Base-by-base conservation (phyloP, 1,284 basidiomycete species). In the Microbotryomycetes sp. region DNA sequence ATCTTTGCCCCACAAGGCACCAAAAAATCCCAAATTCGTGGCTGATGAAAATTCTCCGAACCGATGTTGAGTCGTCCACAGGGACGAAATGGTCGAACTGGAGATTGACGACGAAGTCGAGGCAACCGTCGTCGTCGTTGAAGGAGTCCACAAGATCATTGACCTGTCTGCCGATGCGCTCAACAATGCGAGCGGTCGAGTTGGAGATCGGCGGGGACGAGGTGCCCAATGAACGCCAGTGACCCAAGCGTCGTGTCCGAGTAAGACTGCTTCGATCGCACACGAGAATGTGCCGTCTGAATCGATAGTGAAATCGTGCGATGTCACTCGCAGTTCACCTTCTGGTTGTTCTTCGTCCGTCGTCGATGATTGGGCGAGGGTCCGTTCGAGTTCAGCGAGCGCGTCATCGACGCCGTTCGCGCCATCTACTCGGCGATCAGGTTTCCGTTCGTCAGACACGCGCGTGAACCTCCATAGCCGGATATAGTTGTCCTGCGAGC, bases 151-250 rank as follows among this genome's bases (percentile, higher is more conserved):
- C 52, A 96, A 76, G 64, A 96, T 93, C 41, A 96, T 74, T 15
- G 91, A 96, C 41, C 91, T 92, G 75, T 97, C 92, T 0, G 88
- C 86, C 0, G 93, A 93, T 3, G 89, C 87, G 15, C 90, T 92
- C 11, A 96, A 79, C 4, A 97, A 80, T 0, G 83, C 83, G 0
- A 84, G 75, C 16, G 52, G 18, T 28, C 35, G 1, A 52, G 9
- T 30, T 13, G 75, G 61, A 24, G 67, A 67, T 1, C 66, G 64
- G 6, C 59, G 57, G 5, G 30, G 54, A 26, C 71, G 68, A 1
- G 85, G 83, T 21, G 85, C 81, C 90, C 91, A 97, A 48, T 84
- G 79, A 13, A 97, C 76, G 35, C 85, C 87, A 0, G 91, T 96
- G n/a, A 97, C 78, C 30, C 88, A 89, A 3, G 86, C 85, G 78